Evolutionary conservation across 2,329 filamentous ascomycete species (phyloP).

Genomic region (Massarina eburnea): DNA sequence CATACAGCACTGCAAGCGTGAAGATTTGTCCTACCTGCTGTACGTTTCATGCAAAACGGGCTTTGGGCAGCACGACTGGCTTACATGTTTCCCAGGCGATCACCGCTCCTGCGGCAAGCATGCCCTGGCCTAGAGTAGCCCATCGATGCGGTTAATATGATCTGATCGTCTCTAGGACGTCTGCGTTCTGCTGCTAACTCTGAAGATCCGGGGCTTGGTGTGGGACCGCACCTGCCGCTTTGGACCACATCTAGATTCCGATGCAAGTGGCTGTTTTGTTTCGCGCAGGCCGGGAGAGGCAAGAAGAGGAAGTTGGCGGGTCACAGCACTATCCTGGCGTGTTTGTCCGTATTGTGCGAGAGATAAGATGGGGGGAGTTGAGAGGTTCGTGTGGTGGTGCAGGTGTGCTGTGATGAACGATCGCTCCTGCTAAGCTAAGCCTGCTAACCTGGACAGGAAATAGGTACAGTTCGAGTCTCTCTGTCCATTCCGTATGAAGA

Average conservation of each 20-base stretch:
- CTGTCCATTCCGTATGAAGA: too few relatives aligned
- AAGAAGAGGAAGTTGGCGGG: conserved; percentile 8
- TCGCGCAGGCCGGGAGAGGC: conserved; percentile 1
- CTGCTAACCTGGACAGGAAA: too few relatives aligned
- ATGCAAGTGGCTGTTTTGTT: conserved; percentile 8
- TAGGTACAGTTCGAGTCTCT: too few relatives aligned
- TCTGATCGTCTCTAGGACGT: conserved; percentile 7
- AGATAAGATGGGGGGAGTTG: conserved; percentile 2
- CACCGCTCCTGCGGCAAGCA: conserved; percentile 7
- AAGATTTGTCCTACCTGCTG: conserved; percentile 14
- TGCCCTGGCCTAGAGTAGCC: conserved; percentile 9
- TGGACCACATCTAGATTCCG: conserved; percentile 6
- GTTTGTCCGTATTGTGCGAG: neutral
- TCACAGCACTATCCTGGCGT: neutral
- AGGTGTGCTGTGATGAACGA: neutral
- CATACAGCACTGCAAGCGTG: conserved; percentile 10
- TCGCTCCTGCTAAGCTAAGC: conserved; percentile 2
- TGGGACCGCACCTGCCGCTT: conserved; percentile 16
- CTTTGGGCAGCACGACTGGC: conserved; percentile 13
- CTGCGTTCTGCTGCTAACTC: conserved; percentile 3
- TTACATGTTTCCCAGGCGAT: conserved; percentile 16
- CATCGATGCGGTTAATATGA: conserved; percentile 10
- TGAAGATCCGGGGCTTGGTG: conserved; percentile 5
- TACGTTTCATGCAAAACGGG: conserved; percentile 17
- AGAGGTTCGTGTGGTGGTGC: neutral